phyloP scores from a whole-genome alignment of 2,329 filamentous ascomycete species.

The Monilinia laxa region DNA sequence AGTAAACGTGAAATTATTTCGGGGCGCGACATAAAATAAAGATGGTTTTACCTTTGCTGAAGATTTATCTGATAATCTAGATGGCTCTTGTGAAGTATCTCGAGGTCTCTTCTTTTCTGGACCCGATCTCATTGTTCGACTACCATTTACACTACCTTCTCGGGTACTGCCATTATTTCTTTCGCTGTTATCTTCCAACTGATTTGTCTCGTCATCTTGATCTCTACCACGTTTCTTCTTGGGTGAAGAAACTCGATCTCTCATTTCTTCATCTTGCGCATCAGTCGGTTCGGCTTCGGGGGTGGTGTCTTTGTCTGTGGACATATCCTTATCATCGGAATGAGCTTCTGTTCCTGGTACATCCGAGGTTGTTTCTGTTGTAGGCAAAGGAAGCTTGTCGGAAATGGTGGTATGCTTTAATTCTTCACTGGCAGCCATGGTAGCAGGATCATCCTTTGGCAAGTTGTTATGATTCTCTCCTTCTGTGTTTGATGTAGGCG shows the following conservation, averaged over 20 bases:
- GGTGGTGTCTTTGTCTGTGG: constrained; percentile 32
- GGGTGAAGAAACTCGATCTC: constrained; percentile 56
- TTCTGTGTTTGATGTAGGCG: constrained; percentile 30
- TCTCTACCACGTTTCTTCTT: constrained; percentile 60
- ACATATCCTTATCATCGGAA: constrained; percentile 38
- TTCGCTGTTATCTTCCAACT: constrained; percentile 39
- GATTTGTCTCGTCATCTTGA: constrained; percentile 48
- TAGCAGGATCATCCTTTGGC: constrained; percentile 58
- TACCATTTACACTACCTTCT: constrained; percentile 43
- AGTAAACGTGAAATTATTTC: neutral
- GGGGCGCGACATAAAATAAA: neutral
- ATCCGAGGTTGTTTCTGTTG: constrained; percentile 52
- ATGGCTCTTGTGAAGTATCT: constrained; percentile 43
- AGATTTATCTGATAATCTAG: constrained; percentile 34
- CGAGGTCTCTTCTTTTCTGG: constrained; percentile 66
- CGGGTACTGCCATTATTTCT: constrained; percentile 43
- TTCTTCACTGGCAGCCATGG: constrained; percentile 62
- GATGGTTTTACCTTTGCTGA: constrained; percentile 30
- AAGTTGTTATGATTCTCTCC: constrained; percentile 26
- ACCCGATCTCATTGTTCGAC: constrained; percentile 48
- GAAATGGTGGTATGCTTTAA: constrained; percentile 64
- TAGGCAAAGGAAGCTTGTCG: constrained; percentile 46
- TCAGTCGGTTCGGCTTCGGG: constrained; percentile 43
- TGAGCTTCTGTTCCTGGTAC: constrained; percentile 35
- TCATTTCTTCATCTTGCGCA: constrained; percentile 45